Base-by-base conservation (phyloP, 1,139 yeast species). In the Nakaseomyces uthaithaninus region DNA sequence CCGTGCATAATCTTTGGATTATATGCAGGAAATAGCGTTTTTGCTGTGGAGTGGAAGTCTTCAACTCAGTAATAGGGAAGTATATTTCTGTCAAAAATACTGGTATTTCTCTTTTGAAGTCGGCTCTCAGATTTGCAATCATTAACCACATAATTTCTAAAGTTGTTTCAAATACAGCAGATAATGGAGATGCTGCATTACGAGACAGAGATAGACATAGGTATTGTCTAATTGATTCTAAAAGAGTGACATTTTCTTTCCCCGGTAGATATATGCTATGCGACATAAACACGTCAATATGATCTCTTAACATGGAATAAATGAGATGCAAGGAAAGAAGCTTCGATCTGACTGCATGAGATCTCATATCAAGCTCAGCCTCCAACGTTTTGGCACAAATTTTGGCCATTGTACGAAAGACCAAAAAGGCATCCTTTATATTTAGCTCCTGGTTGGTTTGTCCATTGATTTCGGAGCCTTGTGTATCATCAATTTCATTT, bases 381-480 rank as follows among this genome's bases (percentile, higher is more conserved):
- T 86, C 96, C 44, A 79, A 63, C 23, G 80, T 73, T 59, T 91
- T 91, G 38, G 85, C 85, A 2, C 96, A 84, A 17, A 93, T 71
- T 57, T 86, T 86, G 60, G 96, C 85, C 89, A 93, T 83, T 1
- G 96, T 89, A 57, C 99, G 74, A 61, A 91, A 87, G 4, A 93
- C 76, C 49, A 91, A 70, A 55, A 89, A 91, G 0, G 97, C 97
- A 59, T 93, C 99, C 53, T 86, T 89, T 12, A 85, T 79, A 2
- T 72, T 74, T 30, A 80, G 62, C 46, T 86, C 94, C 48, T 74
- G 78, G 40, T 75, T 84, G 26, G 74, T 70, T 5, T 72, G 72
- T 40, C 57, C 62, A 9, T 51, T 45, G 11, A 52, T 54, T 5
- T 48, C 41, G 30, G 48, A 39, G 28, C 58, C 53, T 22, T 71